A percentile compares a stretch with the other conserved stretches of the same genome.
Evolutionary conservation across 1,284 basidiomycete genomes (phyloP).

Genomic region (Tremellales sp.): DNA sequence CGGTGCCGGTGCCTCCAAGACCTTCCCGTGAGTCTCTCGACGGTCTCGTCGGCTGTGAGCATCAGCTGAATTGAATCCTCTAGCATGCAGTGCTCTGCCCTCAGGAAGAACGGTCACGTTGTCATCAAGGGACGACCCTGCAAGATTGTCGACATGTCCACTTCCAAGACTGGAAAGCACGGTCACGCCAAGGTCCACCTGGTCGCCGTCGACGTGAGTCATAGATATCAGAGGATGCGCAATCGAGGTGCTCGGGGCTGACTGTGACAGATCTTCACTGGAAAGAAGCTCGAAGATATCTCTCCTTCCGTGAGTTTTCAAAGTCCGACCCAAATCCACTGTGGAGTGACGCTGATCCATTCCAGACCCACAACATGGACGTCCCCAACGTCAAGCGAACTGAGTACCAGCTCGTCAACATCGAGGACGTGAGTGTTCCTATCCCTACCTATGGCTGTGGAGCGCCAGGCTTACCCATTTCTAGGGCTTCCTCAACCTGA

Average conservation of each 20-base stretch:
- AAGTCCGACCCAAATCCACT: neutral
- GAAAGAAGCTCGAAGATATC: conserved; percentile 97
- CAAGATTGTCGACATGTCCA: conserved; percentile 99
- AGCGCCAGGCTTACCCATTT: neutral
- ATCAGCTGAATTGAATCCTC: conserved; percentile 8
- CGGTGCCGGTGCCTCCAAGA: conserved; percentile 75
- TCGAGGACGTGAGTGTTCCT: conserved; percentile 62
- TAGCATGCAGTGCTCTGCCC: conserved; percentile 92
- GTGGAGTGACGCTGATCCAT: conserved; percentile 1
- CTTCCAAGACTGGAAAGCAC: conserved; percentile 89
- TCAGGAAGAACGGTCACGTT: conserved; percentile 87
- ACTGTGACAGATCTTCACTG: conserved; percentile 81
- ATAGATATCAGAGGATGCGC: neutral
- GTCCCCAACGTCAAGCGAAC: conserved; percentile 89
- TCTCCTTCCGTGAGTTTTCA: conserved; percentile 64
- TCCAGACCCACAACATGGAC: conserved; percentile 61
- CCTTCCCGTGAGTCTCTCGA: conserved; percentile 54
- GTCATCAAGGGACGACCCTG: conserved; percentile 97
- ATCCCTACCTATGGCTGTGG: too few species aligned
- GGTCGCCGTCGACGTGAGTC: conserved; percentile 86
- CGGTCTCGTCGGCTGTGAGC: conserved; percentile 16
- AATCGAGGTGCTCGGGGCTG: neutral
- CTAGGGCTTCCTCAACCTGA: conserved; percentile 82
- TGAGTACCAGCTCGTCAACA: conserved; percentile 90
- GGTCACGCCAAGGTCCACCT: conserved; percentile 99